Evolutionary conservation across 2,329 filamentous ascomycete species (phyloP).

Genomic region (Monosporascus sp.): DNA sequence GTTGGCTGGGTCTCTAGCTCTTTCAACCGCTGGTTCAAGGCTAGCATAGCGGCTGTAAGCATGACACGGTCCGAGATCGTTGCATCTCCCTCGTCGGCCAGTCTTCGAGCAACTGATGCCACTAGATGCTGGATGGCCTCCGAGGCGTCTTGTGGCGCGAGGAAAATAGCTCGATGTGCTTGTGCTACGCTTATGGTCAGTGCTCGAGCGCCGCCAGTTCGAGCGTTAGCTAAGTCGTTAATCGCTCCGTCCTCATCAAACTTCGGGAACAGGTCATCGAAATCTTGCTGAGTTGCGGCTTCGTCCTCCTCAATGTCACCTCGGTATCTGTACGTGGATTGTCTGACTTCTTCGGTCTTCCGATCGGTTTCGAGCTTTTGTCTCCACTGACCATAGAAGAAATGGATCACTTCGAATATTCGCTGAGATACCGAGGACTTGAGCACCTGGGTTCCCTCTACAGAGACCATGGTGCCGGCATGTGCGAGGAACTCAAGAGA

Average conservation of each 20-base stretch:
- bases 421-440: slow-evolving; percentile 40
- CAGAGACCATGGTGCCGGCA: slow-evolving; percentile 36
- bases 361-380: slow-evolving; percentile 71
- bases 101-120: slow-evolving; percentile 36
- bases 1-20: slow-evolving; percentile 35
- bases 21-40: slow-evolving; percentile 56
- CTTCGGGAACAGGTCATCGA: slow-evolving; percentile 75
- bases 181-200: slow-evolving; percentile 57
- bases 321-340: slow-evolving; percentile 77
- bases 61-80: slow-evolving; percentile 45
- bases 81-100: slow-evolving; percentile 27
- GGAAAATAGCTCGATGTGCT: slow-evolving; percentile 52
- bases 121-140: slow-evolving; percentile 40
- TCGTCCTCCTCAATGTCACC: slow-evolving; percentile 74
- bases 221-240: slow-evolving; percentile 24
- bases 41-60: slow-evolving; percentile 61
- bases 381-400: slow-evolving; percentile 77
- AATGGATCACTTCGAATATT: slow-evolving; percentile 63
- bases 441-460: slow-evolving; percentile 43
- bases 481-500: slow-evolving; percentile 47
- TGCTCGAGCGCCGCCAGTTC: slow-evolving; percentile 41
- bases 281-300: slow-evolving; percentile 66
- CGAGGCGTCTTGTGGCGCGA: slow-evolving; percentile 34
- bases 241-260: slow-evolving; percentile 54
- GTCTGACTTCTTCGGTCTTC: slow-evolving; percentile 65